phyloP scores from a whole-genome alignment of 2,329 filamentous ascomycete species.

The Lecanicillium sp. region DNA sequence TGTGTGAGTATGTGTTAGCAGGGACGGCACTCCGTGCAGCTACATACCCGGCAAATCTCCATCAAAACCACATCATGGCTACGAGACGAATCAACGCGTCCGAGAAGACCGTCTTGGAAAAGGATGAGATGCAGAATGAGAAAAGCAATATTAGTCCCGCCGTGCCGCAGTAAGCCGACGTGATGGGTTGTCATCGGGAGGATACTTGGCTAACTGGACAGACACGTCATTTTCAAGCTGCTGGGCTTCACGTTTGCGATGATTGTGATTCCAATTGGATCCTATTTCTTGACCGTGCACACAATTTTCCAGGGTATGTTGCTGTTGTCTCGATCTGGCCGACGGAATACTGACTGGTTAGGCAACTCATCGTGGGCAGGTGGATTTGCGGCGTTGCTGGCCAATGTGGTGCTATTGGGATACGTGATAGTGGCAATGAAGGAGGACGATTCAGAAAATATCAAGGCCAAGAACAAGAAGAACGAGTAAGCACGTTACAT shows the following conservation, averaged over 20 bases:
- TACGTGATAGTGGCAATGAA: slow-evolving; percentile 89
- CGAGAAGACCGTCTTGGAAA: slow-evolving; percentile 61
- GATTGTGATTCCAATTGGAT: slow-evolving; percentile 78
- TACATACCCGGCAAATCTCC: slow-evolving; percentile 7
- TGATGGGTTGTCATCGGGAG: slow-evolving; percentile 8
- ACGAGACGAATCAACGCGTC: slow-evolving; percentile 59
- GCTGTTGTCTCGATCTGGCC: no score
- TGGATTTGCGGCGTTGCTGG: slow-evolving; percentile 76
- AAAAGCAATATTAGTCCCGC: slow-evolving; percentile 74
- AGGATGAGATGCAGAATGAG: slow-evolving; percentile 45
- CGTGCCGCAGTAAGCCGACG: slow-evolving; percentile 60
- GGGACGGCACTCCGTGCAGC: not conserved
- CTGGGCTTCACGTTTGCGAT: slow-evolving; percentile 88
- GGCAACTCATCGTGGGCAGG: slow-evolving; percentile 87
- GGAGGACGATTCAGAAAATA: slow-evolving; percentile 61
- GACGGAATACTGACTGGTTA: slow-evolving; percentile 29
- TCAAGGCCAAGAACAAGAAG: slow-evolving; percentile 40
- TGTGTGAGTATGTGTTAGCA: not conserved
- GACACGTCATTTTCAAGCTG: slow-evolving; percentile 83
- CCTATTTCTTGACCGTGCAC: slow-evolving; percentile 78
- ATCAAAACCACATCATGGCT: slow-evolving; percentile 51
- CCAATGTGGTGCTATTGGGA: slow-evolving; percentile 83
- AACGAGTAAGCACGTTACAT: slow-evolving; percentile 37
- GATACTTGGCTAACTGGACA: slow-evolving; percentile 26
- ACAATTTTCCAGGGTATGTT: slow-evolving; percentile 70